Base-by-base conservation (phyloP, 2,329 filamentous ascomycete species). In the Cercospora sp. region DNA sequence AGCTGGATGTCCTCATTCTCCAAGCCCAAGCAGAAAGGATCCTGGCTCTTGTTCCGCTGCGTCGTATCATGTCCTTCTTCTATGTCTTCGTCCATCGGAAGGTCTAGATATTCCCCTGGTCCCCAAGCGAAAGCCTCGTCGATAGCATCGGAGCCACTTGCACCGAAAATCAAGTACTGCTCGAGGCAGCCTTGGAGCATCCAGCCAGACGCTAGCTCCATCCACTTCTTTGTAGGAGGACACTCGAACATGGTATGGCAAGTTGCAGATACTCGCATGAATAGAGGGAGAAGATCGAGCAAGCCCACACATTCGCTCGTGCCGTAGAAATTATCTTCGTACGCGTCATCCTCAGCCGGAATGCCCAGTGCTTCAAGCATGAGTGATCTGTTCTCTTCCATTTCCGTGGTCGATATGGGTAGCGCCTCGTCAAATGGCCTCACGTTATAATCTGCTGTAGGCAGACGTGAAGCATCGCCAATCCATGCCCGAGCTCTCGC, bases 161-260 rank as follows among this genome's bases (percentile, higher is more conserved):
- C 75, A 7, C 80, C 81, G 62, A 77, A 80, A 4, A 80, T 70
- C 3, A 81, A 72, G 63, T 82, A 82, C 65, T 85, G 82, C 74
- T 87, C 85, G 3, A 85, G 69, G 8, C 79, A 80, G 39, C 83
- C 81, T 67, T 87, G 84, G 8, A 84, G 72, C 79, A 87, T 83
- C 66, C 84, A 83, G 16, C 81, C 78, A 0, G 78, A 80, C 0
- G 81, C 79, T 9, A 86, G 74, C 23, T 83, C 77, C 71, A 83
- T 80, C 81, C 83, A 85, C 10, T 78, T 75, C 6, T 64, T 42
- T 5, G 75, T 79, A 3, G 81, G 76, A 72, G 76, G 79, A 42
- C 79, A 76, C 31, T 76, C 72, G 31, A 76, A 70, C 53, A 73
- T 68, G n/a, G 53, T 67, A 6, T 72, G 72, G 13, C 81, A 77